Conservation (phyloP, 75 land plant genomes). For the Gnetum montanum region DNA sequence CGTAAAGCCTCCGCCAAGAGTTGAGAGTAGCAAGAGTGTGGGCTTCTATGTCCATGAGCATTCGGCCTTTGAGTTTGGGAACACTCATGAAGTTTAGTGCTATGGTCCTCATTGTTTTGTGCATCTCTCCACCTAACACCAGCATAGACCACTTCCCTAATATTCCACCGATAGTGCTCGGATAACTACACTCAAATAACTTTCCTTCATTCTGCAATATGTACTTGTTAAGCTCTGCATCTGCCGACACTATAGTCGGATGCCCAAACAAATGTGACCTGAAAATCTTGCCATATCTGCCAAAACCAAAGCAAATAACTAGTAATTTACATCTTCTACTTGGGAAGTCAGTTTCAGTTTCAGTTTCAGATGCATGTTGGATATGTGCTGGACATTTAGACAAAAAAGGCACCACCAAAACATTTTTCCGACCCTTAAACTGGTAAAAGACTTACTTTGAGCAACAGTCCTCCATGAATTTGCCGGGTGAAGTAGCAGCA, state of each 20-base stretch:
- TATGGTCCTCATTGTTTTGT: conserved; percentile 57
- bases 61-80: conserved; percentile 25
- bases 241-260: conserved; percentile 73
- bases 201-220: conserved; percentile 68
- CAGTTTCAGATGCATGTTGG: not conserved
- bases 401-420: no score
- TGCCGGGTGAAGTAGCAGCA: conserved; percentile 47
- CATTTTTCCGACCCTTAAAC: not conserved
- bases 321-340: no score
- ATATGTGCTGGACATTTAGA: not conserved
- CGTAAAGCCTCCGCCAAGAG: conserved; percentile 33
- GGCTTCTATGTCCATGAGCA: conserved; percentile 48
- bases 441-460: no score
- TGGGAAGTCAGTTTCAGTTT: no score
- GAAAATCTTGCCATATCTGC: conserved; percentile 75
- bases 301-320: not conserved
- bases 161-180: conserved; percentile 62
- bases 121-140: conserved; percentile 66
- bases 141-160: conserved; percentile 82
- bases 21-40: conserved; percentile 45
- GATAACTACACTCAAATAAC: conserved; percentile 73
- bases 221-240: conserved; percentile 57
- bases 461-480: conserved; percentile 61
- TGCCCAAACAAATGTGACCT: conserved; percentile 67
- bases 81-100: conserved; percentile 59